Conservation (phyloP, 176 grass and related monocot species). For the Zea mays region DNA sequence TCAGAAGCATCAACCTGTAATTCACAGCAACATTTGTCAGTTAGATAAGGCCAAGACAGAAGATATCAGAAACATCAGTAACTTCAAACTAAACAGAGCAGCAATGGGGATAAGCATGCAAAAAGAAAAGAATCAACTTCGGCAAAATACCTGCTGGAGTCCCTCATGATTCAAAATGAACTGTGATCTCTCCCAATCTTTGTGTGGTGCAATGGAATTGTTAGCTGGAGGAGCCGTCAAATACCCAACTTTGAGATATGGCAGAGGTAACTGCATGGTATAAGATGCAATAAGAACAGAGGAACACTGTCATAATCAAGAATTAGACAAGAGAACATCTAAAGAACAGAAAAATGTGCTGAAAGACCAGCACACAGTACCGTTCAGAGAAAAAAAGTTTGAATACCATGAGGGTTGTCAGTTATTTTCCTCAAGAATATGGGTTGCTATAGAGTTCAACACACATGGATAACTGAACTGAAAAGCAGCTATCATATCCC, state of each 20-base stretch:
- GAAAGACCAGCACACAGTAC: background rate
- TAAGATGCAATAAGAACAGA: conserved; percentile 16
- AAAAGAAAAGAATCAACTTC: conserved; percentile 7
- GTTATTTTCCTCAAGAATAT: background rate
- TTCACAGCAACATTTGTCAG: conserved; percentile 25
- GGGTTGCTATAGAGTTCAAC: conserved; percentile 18
- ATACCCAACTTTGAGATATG: conserved; percentile 95
- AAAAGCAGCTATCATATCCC: background rate
- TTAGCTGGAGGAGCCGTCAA: conserved; percentile 77
- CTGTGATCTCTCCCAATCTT: conserved; percentile 83
- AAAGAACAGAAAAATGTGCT: background rate
- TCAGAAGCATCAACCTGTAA: conserved; percentile 60
- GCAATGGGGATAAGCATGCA: conserved; percentile 14
- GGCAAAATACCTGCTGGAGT: conserved; percentile 72
- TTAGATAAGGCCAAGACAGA: conserved; percentile 3
- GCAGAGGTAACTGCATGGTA: conserved; percentile 79
- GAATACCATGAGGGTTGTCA: background rate
- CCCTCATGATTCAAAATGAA: conserved; percentile 94
- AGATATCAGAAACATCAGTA: conserved; percentile 4
- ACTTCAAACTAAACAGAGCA: conserved; percentile 14
- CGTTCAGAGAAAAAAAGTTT: background rate
- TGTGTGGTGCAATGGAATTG: conserved; percentile 76
- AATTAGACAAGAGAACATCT: background rate
- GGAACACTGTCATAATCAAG: background rate
- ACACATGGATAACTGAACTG: background rate